Base-by-base conservation (phyloP, 768 basidiomycete species). In the Serendipita vermifera region DNA sequence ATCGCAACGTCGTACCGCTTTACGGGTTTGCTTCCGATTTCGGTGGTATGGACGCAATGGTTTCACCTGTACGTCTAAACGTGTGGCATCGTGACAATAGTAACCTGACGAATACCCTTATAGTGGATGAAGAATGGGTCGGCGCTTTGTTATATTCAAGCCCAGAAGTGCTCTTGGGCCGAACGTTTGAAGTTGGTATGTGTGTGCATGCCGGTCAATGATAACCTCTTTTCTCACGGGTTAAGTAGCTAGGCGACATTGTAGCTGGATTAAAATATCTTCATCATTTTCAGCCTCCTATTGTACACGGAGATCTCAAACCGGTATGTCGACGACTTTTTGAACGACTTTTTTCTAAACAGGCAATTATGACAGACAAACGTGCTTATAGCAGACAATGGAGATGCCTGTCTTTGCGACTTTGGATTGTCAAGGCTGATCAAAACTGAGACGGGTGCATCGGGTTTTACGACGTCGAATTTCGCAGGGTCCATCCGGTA, bases 21-120 rank as follows among this genome's bases (percentile, higher is more conserved):
- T 51, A 51, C 46, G 46, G 46, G 5, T 51, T 51, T 27, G 46
- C 46, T 11, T 51, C 46, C 46, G 46, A 51, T 31, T 51, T 51
- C 27, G 20, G 22, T 7, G 27, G 9, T 24, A n/a, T 51, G 24
- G 46, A 51, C 22, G 46, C 46, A 20, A 51, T 51, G 46, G 17
- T 51, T 7, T 51, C 46, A 11, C 46, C 46, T 51, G 46, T 51
- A 51, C 32, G 46, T 6, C 5, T 41, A n/a, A n/a, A n/a, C n/a
- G n/a, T n/a, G n/a, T n/a, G n/a, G n/a, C n/a, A n/a, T n/a, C n/a
- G n/a, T n/a, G n/a, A n/a, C n/a, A n/a, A n/a, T n/a, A n/a, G n/a
- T n/a, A n/a, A n/a, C n/a, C n/a, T n/a, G n/a, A n/a, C n/a, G n/a
- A n/a, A n/a, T n/a, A n/a, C n/a, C 39, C 5, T 4, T 31, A n/a